Evolutionary conservation across 2,329 filamentous ascomycete genomes (phyloP), one percentile per base, ranked within the genome.

Genomic region (Xylariaceae sp.): DNA sequence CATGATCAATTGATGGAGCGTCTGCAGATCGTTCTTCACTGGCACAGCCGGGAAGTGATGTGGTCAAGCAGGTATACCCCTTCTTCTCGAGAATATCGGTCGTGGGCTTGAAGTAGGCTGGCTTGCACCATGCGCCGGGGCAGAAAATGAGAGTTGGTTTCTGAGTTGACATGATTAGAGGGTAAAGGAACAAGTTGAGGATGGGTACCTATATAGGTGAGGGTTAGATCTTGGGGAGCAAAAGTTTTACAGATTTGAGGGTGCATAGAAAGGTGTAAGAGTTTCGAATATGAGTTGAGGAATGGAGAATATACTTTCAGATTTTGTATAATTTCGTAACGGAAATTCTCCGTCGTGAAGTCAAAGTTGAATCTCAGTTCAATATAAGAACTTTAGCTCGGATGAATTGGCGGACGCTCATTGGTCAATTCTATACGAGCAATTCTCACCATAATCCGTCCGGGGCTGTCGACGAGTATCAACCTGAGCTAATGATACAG

Each of bases 101-200:
- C n/a, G 54, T 57, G 12, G 46, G 45, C 22, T 34, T 6, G 38
- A 57, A 53, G 40, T 57, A 57, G 31, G 33, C 51, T 1, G 54
- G 47, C 13, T 11, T 47, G 19, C 55, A 56, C 57, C 59, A 61
- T 13, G 59, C 57, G 1, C 56, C 60, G 18, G 55, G 59, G 13
- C 49, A 54, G 43, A 60, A 53, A 40, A 58, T 54, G 36, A 61
- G 34, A 31, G 51, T 46, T 31, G 54, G 59, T 34, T 59, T 57
- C 28, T 53, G 11, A 3, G 39, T 43, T 13, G 55, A 2, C 57
- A 58, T 60, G 34, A 33, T 19, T 51, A 22, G 17, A n/a, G n/a
- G n/a, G n/a, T n/a, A n/a, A n/a, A n/a, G n/a, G n/a, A n/a, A 28
- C n/a, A 22, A 10, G 12, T 36, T 17, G 5, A 42, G 6, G 33